phyloP scores from a whole-genome alignment of 2,329 filamentous ascomycete species.

The Hypoxylon sp. region DNA sequence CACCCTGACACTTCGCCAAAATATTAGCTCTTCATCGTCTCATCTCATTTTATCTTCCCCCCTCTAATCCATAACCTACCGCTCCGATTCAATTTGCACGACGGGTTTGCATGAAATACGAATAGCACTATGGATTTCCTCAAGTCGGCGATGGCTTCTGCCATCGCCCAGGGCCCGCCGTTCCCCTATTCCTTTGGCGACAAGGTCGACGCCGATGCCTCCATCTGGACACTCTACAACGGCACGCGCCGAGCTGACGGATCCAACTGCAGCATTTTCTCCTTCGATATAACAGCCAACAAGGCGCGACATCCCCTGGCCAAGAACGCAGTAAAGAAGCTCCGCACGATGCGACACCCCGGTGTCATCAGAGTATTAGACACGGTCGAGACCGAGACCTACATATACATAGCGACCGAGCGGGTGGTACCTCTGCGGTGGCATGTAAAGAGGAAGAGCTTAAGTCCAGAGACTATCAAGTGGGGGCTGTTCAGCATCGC shows the following conservation, averaged over 20 bases:
- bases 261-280: constrained; percentile 94
- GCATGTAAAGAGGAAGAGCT: constrained; percentile 86
- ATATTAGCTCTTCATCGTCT: background rate
- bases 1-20: constrained; percentile 17
- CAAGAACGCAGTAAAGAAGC: constrained; percentile 91
- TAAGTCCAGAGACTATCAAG: constrained; percentile 92
- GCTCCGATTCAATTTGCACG: background rate
- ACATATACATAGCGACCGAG: constrained; percentile 97
- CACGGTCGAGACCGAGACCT: constrained; percentile 93
- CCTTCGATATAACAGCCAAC: constrained; percentile 87
- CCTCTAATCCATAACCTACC: background rate
- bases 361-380: constrained; percentile 94
- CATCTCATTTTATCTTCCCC: background rate
- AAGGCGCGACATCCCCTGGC: constrained; percentile 84
- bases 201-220: constrained; percentile 88
- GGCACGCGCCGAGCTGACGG: constrained; percentile 93
- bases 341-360: constrained; percentile 90
- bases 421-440: constrained; percentile 85
- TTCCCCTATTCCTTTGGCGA: constrained; percentile 95
- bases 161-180: constrained; percentile 91
- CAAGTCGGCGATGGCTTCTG: constrained; percentile 95
- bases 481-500: constrained; percentile 92
- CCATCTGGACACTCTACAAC: constrained; percentile 96
- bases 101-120: constrained; percentile 25
- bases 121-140: constrained; percentile 83